Conservation (phyloP, 495 filamentous ascomycete genomes). For the Penicillium lividum region DNA sequence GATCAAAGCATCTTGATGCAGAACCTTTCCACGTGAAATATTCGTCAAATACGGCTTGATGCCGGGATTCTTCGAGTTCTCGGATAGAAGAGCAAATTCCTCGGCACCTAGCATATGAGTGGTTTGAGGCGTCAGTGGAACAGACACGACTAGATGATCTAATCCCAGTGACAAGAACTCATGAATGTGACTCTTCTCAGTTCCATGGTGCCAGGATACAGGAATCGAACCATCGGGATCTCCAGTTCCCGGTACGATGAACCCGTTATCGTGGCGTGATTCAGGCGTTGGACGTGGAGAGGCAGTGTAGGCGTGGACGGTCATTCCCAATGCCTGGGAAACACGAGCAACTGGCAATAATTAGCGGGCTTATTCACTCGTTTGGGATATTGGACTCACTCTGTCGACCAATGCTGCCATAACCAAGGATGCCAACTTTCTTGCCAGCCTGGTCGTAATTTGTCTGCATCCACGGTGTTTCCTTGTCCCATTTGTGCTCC, state of each 20-base stretch:
- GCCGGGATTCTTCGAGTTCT: slow-evolving; percentile 22
- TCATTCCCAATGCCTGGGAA: slow-evolving; percentile 72
- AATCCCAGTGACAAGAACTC: slow-evolving; percentile 69
- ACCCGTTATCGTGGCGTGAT: slow-evolving; percentile 62
- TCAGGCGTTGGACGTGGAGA: slow-evolving; percentile 55
- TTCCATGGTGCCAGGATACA: slow-evolving; percentile 69
- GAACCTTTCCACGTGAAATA: slow-evolving; percentile 69
- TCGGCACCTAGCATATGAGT: slow-evolving; percentile 58
- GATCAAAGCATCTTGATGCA: slow-evolving; percentile 70
- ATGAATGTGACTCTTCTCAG: slow-evolving; percentile 58
- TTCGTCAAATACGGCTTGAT: slow-evolving; percentile 62
- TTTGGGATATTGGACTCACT: slow-evolving; percentile 26
- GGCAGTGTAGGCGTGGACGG: slow-evolving; percentile 80
- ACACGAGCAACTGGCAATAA: slow-evolving; percentile 56
- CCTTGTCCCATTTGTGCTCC: slow-evolving; percentile 40
- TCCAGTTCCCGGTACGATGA: slow-evolving; percentile 73
- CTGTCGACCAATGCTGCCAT: slow-evolving; percentile 82
- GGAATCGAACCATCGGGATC: slow-evolving; percentile 75
- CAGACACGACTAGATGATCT: slow-evolving; percentile 71
- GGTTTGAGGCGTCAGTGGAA: slow-evolving; percentile 73
- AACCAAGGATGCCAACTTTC: slow-evolving; percentile 75
- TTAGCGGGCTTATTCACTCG: slow-evolving; percentile 1
- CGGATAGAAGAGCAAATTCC: slow-evolving; percentile 69
- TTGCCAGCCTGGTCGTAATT: slow-evolving; percentile 55
- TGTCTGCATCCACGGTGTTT: slow-evolving; percentile 15